phyloP scores from a whole-genome alignment of 257 asterid genomes.

The Jaltomata sinuosa region DNA sequence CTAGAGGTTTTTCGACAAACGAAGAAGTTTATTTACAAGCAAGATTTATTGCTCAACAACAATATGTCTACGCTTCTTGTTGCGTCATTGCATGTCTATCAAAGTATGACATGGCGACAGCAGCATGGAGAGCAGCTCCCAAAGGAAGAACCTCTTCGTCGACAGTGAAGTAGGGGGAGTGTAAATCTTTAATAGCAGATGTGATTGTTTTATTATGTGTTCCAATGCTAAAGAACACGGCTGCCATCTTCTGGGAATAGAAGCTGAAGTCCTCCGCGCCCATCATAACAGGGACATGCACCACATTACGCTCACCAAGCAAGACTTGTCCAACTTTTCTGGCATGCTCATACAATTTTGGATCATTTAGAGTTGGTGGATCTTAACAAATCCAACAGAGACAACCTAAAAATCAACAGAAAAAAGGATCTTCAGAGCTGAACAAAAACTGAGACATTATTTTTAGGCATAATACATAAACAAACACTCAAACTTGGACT shows the following conservation, averaged over 20 bases:
- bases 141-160: slow-evolving; percentile 59
- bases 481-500: too few relatives aligned
- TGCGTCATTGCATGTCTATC: slow-evolving; percentile 11
- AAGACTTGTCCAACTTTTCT: slow-evolving; percentile 43
- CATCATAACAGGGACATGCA: slow-evolving; percentile 19
- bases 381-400: slow-evolving; percentile 40
- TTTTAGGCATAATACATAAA: too few relatives aligned
- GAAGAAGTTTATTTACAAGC: neutral
- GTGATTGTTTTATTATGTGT: slow-evolving; percentile 28
- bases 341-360: slow-evolving; percentile 45
- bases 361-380: slow-evolving; percentile 57
- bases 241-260: slow-evolving; percentile 49
- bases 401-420: slow-evolving; percentile 27
- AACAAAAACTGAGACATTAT: neutral
- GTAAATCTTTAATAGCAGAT: slow-evolving; percentile 24
- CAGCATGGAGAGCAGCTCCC: slow-evolving; percentile 80
- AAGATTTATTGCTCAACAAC: too few relatives aligned
- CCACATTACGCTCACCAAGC: slow-evolving; percentile 46
- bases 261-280: slow-evolving; percentile 90
- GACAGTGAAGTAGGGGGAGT: slow-evolving; percentile 46
- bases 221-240: slow-evolving; percentile 53
- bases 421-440: neutral
- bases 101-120: slow-evolving; percentile 61
- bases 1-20: too few relatives aligned
- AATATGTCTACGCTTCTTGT: neutral